A percentile compares a stretch with the other conserved stretches of the same genome.
Evolutionary conservation across 345 rosid genomes (phyloP).

Genomic region (Jatropha curcas): DNA sequence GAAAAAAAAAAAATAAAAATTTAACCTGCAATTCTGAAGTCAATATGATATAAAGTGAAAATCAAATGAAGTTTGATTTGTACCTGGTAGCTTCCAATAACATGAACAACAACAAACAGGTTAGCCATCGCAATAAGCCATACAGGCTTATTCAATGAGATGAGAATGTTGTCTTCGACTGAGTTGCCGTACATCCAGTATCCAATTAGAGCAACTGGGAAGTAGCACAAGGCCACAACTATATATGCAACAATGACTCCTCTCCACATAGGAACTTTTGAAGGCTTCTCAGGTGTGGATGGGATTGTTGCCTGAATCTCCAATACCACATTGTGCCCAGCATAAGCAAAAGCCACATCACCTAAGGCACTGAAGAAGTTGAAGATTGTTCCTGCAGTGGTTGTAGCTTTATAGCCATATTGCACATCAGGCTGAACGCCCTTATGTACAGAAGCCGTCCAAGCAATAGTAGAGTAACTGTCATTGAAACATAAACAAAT

Average conservation of each 20-base stretch:
- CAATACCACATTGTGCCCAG: slow-evolving; percentile 39
- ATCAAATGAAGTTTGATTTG: not conserved
- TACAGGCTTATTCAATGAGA: slow-evolving; percentile 26
- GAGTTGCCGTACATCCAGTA: slow-evolving; percentile 32
- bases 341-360: slow-evolving; percentile 36
- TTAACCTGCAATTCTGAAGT: not conserved
- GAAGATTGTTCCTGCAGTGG: slow-evolving; percentile 23
- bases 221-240: slow-evolving; percentile 36
- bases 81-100: slow-evolving; percentile 39
- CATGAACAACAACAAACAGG: slow-evolving; percentile 37
- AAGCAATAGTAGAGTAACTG: slow-evolving; percentile 38
- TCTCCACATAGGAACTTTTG: slow-evolving; percentile 37
- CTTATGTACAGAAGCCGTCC: slow-evolving; percentile 31
- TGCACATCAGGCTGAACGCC: slow-evolving; percentile 32
- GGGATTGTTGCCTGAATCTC: slow-evolving; percentile 43
- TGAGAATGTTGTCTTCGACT: slow-evolving; percentile 31
- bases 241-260: slow-evolving; percentile 37
- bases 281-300: slow-evolving; percentile 36
- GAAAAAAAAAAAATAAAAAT: no score
- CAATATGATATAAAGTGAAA: not conserved
- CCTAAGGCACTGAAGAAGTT: slow-evolving; percentile 31
- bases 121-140: slow-evolving; percentile 39
- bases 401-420: slow-evolving; percentile 26
- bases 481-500: not conserved
- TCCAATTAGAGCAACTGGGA: slow-evolving; percentile 36